A percentile compares a stretch with the other conserved stretches of the same genome.
Conservation (phyloP, 345 rosid species). For the Iberis pinnata region DNA sequence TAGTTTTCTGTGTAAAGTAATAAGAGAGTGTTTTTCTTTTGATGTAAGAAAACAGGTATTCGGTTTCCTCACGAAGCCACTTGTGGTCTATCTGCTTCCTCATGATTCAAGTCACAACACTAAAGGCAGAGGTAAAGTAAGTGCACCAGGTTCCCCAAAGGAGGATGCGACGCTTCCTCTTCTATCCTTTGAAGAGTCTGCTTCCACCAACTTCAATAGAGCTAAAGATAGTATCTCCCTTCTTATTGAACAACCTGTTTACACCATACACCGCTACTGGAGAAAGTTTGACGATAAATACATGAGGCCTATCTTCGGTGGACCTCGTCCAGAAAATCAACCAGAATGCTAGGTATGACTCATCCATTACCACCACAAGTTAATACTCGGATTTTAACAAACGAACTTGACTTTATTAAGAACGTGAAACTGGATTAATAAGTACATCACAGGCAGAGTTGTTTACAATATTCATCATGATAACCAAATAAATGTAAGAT, state of each 20-base stretch:
- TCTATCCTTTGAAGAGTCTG: conserved; percentile 63
- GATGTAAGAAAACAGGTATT: conserved; percentile 47
- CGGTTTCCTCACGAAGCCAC: conserved; percentile 81
- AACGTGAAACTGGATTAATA: too few relatives aligned
- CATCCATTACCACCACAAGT: not conserved
- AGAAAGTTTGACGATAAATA: conserved; percentile 68
- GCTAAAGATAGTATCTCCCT: conserved; percentile 69
- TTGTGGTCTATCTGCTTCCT: conserved; percentile 51
- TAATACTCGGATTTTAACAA: too few relatives aligned
- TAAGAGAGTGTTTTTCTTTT: not conserved
- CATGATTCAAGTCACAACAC: conserved; percentile 21
- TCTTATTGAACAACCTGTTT: conserved; percentile 71
- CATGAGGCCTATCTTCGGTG: conserved; percentile 91
- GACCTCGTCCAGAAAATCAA: conserved; percentile 35
- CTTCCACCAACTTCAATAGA: conserved; percentile 56
- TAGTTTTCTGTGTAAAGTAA: not conserved
- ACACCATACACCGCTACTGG: conserved; percentile 79
- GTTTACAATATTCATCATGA: too few relatives aligned
- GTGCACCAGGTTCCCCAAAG: conserved; percentile 40
- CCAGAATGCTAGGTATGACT: conserved; percentile 38
- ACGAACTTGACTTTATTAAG: too few relatives aligned
- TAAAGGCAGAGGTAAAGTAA: too few relatives aligned
- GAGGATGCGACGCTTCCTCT: conserved; percentile 56
- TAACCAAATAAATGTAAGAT: too few relatives aligned
- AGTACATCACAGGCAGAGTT: too few relatives aligned